Evolutionary conservation across 164 flowering plant genomes (phyloP).

Genomic region (Cinnamomum chago): DNA sequence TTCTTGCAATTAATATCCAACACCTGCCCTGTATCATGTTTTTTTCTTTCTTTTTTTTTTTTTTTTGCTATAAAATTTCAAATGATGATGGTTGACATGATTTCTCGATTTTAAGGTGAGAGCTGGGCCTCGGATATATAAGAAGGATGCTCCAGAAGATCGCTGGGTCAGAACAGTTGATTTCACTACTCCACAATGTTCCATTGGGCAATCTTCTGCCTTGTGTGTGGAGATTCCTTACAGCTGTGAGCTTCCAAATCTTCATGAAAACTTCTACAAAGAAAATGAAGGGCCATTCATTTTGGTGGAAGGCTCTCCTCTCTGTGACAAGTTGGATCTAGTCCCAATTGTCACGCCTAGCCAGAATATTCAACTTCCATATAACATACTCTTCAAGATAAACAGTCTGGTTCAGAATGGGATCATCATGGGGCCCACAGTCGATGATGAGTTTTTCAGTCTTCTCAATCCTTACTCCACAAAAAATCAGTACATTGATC

Average conservation of each 20-base stretch:
- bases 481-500: conserved; percentile 34
- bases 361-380: conserved; percentile 46
- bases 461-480: conserved; percentile 46
- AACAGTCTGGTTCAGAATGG: conserved; percentile 71
- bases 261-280: conserved; percentile 44
- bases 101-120: conserved; percentile 31
- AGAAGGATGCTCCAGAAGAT: conserved; percentile 50
- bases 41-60: no score
- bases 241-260: conserved; percentile 36
- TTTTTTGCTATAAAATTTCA: no score
- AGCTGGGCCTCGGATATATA: conserved; percentile 64
- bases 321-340: conserved; percentile 29
- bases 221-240: conserved; percentile 64
- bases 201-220: conserved; percentile 75
- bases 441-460: conserved; percentile 44
- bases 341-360: conserved; percentile 66
- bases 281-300: conserved; percentile 34
- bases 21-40: no score
- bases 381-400: conserved; percentile 51
- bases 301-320: conserved; percentile 35
- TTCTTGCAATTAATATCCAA: no score
- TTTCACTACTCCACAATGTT: conserved; percentile 41
- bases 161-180: conserved; percentile 70
- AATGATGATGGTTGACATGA: conserved; percentile 1
- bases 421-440: conserved; percentile 57